phyloP scores from a whole-genome alignment of 164 flowering plant species.

The Euptelea pleiosperma region DNA sequence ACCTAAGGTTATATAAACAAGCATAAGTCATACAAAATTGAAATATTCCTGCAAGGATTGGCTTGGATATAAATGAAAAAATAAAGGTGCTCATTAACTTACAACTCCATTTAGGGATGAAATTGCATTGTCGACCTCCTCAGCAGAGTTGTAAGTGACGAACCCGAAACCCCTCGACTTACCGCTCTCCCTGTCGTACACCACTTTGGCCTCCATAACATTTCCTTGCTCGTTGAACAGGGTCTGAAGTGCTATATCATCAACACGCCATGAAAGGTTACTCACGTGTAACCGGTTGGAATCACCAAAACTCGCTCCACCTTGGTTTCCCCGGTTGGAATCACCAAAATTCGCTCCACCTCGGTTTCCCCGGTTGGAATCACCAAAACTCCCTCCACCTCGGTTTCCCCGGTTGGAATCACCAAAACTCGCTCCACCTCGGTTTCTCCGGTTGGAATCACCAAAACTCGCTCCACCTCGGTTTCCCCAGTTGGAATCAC shows the following conservation, averaged over 20 bases:
- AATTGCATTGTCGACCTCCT: constrained; percentile 73
- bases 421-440: no score
- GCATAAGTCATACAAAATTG: not conserved
- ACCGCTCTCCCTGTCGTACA: constrained; percentile 89
- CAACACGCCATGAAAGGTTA: constrained; percentile 92
- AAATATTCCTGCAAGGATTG: not conserved
- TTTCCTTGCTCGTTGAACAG: constrained; percentile 81
- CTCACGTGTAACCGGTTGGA: constrained; percentile 63
- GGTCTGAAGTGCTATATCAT: constrained; percentile 63
- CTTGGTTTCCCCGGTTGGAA: no score
- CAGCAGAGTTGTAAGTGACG: constrained; percentile 67
- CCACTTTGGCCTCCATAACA: constrained; percentile 80
- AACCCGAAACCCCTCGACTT: constrained; percentile 96
- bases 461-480: no score
- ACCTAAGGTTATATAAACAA: not conserved
- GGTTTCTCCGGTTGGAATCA: no score
- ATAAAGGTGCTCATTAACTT: constrained; percentile 31
- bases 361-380: no score
- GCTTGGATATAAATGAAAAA: not conserved
- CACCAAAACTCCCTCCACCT: no score
- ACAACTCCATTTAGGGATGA: constrained; percentile 72
- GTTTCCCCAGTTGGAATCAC: no score
- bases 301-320: no score
- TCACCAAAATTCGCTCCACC: no score
- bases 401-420: no score